phyloP scores from a whole-genome alignment of 2,329 filamentous ascomycete species.

The Bipolaris victoriae region DNA sequence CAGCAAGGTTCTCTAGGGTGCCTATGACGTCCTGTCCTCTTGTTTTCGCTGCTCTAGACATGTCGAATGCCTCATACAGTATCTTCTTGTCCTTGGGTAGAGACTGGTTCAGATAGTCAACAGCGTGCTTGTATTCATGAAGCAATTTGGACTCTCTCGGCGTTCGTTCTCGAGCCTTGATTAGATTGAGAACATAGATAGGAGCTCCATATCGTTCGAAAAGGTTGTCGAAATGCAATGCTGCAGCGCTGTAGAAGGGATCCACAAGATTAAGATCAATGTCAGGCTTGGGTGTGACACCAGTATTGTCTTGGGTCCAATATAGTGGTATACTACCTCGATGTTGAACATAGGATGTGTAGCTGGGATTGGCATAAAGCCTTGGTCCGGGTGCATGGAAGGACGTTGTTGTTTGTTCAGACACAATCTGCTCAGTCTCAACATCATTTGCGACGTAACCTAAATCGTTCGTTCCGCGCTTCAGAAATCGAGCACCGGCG shows the following conservation, averaged over 20 bases:
- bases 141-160: conserved; percentile 91
- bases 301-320: conserved; percentile 96
- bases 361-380: conserved; percentile 86
- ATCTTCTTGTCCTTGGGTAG: conserved; percentile 84
- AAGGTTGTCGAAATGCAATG: conserved; percentile 91
- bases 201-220: conserved; percentile 93
- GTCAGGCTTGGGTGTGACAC: conserved; percentile 93
- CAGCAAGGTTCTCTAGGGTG: conserved; percentile 86
- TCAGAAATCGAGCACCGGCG: conserved; percentile 90
- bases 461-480: conserved; percentile 90
- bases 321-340: conserved; percentile 94
- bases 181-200: conserved; percentile 87
- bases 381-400: conserved; percentile 89
- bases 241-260: conserved; percentile 92
- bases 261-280: conserved; percentile 96
- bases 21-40: conserved; percentile 93
- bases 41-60: conserved; percentile 92
- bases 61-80: conserved; percentile 94
- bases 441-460: conserved; percentile 98
- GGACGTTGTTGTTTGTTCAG: conserved; percentile 90
- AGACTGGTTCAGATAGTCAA: conserved; percentile 93
- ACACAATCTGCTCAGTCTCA: conserved; percentile 97
- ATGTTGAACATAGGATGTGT: conserved; percentile 96
- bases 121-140: conserved; percentile 82
- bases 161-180: conserved; percentile 82